Percentiles rank a stretch among this genome's conserved stretches.
These are phyloP conservation scores for Boletellus deceptivus DNA, from an alignment of 1,284 basidiomycete species.

Conservation along the genomic window DNA sequence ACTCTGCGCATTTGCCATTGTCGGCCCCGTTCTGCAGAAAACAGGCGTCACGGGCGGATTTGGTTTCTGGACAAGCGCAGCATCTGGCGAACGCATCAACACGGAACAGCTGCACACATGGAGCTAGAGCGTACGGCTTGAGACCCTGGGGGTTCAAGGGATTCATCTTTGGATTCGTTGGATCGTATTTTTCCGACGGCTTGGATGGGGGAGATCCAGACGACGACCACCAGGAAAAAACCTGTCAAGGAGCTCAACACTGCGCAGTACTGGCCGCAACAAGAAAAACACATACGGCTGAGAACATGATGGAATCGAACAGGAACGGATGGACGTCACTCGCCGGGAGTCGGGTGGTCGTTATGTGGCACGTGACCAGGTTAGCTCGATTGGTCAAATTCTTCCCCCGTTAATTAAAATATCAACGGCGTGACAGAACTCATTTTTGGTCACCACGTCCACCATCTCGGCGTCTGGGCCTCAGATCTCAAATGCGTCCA, in stretches of 20 bases:
- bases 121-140: slow-evolving; percentile 66
- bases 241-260: slow-evolving; percentile 25
- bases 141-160: slow-evolving; percentile 87
- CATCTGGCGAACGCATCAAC: slow-evolving; percentile 51
- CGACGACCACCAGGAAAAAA: slow-evolving; percentile 43
- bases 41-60: slow-evolving; percentile 88
- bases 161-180: slow-evolving; percentile 70
- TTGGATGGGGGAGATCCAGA: slow-evolving; percentile 30
- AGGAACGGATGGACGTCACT: neutral
- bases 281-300: slow-evolving; percentile 14
- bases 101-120: slow-evolving; percentile 32
- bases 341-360: neutral
- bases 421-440: neutral
- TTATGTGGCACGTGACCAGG: neutral
- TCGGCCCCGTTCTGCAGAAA: slow-evolving; percentile 79
- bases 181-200: slow-evolving; percentile 48
- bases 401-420: no score
- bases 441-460: neutral
- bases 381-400: no score
- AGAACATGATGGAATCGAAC: slow-evolving; percentile 19
- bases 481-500: slow-evolving; percentile 8
- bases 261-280: slow-evolving; percentile 14
- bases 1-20: slow-evolving; percentile 74
- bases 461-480: neutral
- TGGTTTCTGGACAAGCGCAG: slow-evolving; percentile 95